A percentile compares a stretch with the other conserved stretches of the same genome.
These are phyloP conservation scores for Vachellia pachyceras DNA, from an alignment of 306 rosid genomes.

Conservation along the genomic window DNA sequence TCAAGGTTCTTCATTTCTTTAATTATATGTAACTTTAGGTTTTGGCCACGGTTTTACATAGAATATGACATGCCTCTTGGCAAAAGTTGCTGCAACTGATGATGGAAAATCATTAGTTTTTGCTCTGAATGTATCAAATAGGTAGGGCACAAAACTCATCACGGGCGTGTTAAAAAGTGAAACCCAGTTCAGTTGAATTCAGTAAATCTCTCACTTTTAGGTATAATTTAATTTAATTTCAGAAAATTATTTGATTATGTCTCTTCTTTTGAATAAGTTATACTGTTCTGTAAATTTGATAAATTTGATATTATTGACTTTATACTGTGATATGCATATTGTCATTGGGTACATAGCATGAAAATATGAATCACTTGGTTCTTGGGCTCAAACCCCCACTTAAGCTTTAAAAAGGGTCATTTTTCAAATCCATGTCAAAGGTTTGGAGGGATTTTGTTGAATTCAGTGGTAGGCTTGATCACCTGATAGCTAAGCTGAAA, in stretches of 20 bases:
- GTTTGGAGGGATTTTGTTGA: background rate
- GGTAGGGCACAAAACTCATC: background rate
- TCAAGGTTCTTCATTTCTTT: background rate
- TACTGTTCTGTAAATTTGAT: background rate
- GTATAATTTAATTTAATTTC: background rate
- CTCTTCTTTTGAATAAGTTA: background rate
- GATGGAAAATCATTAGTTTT: background rate
- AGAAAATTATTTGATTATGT: background rate
- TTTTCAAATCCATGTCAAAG: conserved; percentile 3
- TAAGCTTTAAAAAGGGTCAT: background rate
- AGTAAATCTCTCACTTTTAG: background rate
- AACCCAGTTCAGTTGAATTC: background rate
- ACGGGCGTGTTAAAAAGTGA: background rate
- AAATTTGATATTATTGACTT: background rate
- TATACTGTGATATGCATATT: background rate
- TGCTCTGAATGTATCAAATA: background rate
- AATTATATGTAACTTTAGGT: background rate
- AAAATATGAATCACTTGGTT: background rate
- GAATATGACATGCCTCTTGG: background rate
- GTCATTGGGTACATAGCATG: background rate
- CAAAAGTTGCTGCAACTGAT: background rate
- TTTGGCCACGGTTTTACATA: background rate
- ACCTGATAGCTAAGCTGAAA: background rate
- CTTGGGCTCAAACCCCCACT: background rate
- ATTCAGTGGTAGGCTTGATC: background rate